Percentiles rank a stretch among this genome's conserved stretches.
Conservation (phyloP, 2,329 filamentous ascomycete species). For the Fusarium luffae region DNA sequence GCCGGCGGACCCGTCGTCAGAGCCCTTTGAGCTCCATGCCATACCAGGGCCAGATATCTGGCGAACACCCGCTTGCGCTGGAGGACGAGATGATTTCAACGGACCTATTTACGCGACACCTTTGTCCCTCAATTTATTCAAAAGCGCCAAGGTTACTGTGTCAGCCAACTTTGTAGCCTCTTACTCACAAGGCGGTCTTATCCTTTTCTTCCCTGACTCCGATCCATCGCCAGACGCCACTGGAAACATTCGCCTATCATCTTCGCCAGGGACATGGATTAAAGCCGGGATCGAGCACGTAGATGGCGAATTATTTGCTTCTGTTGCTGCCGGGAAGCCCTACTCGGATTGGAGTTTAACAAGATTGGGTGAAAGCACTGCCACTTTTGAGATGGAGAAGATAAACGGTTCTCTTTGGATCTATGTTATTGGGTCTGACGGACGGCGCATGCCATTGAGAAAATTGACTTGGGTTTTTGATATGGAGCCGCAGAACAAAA, state of each 20-base stretch:
- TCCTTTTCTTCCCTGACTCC: neutral
- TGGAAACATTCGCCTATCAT: neutral
- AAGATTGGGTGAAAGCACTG: neutral
- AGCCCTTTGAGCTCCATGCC: neutral
- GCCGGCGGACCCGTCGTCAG: neutral
- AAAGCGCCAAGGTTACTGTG: neutral
- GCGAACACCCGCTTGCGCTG: conserved; percentile 5
- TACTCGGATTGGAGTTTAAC: conserved; percentile 10
- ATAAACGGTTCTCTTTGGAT: conserved; percentile 5
- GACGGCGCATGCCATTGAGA: neutral
- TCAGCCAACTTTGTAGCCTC: neutral
- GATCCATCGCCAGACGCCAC: neutral
- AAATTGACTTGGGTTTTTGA: conserved; percentile 16
- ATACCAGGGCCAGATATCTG: neutral
- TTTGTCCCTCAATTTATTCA: neutral
- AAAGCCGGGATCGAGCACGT: neutral
- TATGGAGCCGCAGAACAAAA: neutral
- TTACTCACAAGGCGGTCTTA: conserved; percentile 9
- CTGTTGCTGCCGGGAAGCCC: neutral
- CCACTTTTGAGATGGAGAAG: neutral
- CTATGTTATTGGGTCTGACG: neutral
- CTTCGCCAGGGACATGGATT: conserved; percentile 6
- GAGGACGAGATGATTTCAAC: conserved; percentile 7
- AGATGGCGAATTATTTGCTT: neutral
- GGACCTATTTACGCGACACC: neutral